Percentiles rank a stretch among this genome's conserved stretches.
Evolutionary conservation across 1,284 basidiomycete species (phyloP).

Genomic region (Ceratobasidium papillatum): DNA sequence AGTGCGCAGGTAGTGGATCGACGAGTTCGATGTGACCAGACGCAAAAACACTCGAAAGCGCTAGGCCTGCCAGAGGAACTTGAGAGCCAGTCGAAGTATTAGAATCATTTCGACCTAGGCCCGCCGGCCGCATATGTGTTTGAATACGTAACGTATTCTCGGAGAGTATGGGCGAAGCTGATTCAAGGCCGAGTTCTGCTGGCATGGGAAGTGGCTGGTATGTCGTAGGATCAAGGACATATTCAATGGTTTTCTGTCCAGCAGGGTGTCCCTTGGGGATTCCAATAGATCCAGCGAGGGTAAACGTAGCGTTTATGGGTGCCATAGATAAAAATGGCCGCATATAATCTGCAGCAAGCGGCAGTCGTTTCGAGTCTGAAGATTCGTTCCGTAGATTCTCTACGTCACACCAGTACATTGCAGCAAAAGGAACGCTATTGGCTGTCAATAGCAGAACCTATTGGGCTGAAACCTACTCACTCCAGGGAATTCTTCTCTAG

Average conservation of each 20-base stretch:
- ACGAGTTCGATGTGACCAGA: constrained; percentile 9
- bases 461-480: neutral
- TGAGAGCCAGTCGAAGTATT: too few species aligned
- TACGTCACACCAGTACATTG: constrained; percentile 39
- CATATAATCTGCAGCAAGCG: too few species aligned
- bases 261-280: too few species aligned
- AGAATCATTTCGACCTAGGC: too few species aligned
- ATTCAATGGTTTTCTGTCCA: too few species aligned
- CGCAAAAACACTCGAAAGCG: neutral
- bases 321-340: neutral
- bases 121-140: neutral
- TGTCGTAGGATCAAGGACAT: too few species aligned
- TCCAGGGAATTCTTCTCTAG: too few species aligned
- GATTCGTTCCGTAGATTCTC: neutral
- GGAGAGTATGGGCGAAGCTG: neutral
- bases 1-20: constrained; percentile 1
- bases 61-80: too few species aligned
- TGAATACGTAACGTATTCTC: neutral
- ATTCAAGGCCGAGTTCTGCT: too few species aligned
- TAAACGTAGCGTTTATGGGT: constrained; percentile 24
- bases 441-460: too few species aligned
- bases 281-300: constrained; percentile 35
- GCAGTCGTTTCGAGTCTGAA: neutral
- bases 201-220: neutral
- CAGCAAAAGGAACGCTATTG: constrained; percentile 6